Conservation (phyloP, 2,329 filamentous ascomycete genomes). For the Phialocephala subalpina region DNA sequence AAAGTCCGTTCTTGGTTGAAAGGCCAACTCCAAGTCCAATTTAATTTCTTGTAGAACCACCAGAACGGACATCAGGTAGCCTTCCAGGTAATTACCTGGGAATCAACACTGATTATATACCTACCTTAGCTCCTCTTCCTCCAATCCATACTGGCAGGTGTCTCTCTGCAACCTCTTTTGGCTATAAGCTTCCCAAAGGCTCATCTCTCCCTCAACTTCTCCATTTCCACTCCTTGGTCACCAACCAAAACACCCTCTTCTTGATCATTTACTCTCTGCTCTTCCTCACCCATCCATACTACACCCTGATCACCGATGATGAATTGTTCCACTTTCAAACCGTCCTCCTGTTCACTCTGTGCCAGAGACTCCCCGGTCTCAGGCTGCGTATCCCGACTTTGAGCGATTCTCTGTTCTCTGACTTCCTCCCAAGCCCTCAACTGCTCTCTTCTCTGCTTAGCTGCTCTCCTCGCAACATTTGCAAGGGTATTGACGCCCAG, state of each 20-base stretch:
- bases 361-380: not conserved
- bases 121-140: constrained; percentile 14
- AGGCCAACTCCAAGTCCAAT: no score
- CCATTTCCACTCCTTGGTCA: constrained; percentile 10
- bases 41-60: no score
- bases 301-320: constrained; percentile 22
- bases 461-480: constrained; percentile 35
- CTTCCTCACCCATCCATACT: not conserved
- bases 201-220: not conserved
- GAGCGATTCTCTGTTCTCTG: constrained; percentile 25
- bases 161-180: constrained; percentile 3
- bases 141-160: constrained; percentile 16
- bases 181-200: no score
- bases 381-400: not conserved
- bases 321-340: constrained; percentile 9
- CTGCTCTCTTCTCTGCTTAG: constrained; percentile 32
- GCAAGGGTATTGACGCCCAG: constrained; percentile 44
- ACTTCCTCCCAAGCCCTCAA: constrained; percentile 30
- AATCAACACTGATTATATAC: not conserved
- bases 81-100: no score
- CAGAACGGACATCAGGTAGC: no score
- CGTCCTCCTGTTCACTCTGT: constrained; percentile 2
- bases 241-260: constrained; percentile 2
- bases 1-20: no score
- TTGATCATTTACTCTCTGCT: not conserved